phyloP scores from a whole-genome alignment of 306 rosid genomes.

The Crotalaria pallida region DNA sequence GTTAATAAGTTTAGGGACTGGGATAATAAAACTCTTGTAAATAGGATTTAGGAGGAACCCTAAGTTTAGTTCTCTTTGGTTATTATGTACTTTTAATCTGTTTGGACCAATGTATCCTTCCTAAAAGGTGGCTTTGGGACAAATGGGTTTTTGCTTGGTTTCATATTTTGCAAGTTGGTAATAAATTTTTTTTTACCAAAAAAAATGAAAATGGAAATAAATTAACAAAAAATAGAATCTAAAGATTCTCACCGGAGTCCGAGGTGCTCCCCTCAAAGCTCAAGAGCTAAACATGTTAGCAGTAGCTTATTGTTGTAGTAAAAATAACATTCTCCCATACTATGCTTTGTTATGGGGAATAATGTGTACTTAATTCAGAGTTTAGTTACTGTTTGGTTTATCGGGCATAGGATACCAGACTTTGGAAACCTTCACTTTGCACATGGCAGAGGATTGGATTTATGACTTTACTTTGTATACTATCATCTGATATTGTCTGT shows the following conservation, averaged over 20 bases:
- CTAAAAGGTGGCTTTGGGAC: too few species aligned
- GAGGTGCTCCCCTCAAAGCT: neutral
- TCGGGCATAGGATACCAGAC: constrained; percentile 44
- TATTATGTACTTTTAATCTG: too few species aligned
- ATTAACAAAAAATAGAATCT: neutral
- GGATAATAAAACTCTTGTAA: too few species aligned
- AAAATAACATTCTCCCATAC: too few species aligned
- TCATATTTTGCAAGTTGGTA: too few species aligned
- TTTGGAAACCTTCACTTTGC: constrained; percentile 48
- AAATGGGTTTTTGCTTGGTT: too few species aligned
- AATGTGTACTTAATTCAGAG: neutral
- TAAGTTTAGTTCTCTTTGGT: too few species aligned
- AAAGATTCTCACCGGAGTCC: neutral
- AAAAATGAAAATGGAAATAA: neutral
- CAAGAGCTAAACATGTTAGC: neutral
- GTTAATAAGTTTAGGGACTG: too few species aligned
- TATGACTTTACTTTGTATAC: constrained; percentile 34
- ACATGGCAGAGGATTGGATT: constrained; percentile 28
- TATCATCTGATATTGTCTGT: constrained; percentile 34
- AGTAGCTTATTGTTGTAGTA: too few species aligned
- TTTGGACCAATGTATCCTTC: too few species aligned
- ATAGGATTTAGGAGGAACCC: too few species aligned
- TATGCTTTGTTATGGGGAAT: neutral
- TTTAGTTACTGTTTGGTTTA: constrained; percentile 13
- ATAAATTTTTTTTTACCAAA: too few species aligned